Conservation (phyloP, 2,329 filamentous ascomycete species). For the Microcera coccophila region DNA sequence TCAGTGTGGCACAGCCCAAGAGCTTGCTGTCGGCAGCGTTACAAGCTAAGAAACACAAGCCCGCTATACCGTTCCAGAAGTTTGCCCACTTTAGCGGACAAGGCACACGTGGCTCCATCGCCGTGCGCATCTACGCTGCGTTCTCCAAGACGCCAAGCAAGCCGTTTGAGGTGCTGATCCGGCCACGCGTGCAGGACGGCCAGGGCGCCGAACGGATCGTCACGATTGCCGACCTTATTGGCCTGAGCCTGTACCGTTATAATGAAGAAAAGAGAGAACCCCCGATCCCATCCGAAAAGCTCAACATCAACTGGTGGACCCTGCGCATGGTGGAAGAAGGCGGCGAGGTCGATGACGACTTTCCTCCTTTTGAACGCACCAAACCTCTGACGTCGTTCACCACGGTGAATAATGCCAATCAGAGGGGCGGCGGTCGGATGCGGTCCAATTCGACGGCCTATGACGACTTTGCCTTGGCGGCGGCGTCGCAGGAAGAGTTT, state of each 20-base stretch:
- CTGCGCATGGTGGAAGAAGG: slow-evolving; percentile 80
- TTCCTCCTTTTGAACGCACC: slow-evolving; percentile 71
- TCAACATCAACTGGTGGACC: slow-evolving; percentile 78
- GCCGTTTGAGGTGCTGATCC: slow-evolving; percentile 68
- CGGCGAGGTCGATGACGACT: slow-evolving; percentile 81
- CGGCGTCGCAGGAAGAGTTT: slow-evolving; percentile 65
- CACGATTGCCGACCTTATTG: slow-evolving; percentile 77
- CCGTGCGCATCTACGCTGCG: slow-evolving; percentile 72
- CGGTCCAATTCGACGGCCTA: slow-evolving; percentile 71
- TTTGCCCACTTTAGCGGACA: slow-evolving; percentile 75
- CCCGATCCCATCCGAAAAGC: slow-evolving; percentile 58
- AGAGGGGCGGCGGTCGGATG: slow-evolving; percentile 54
- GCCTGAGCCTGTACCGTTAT: slow-evolving; percentile 73
- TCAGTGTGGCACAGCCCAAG: slow-evolving; percentile 65
- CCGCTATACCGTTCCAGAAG: slow-evolving; percentile 68
- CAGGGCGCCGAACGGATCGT: slow-evolving; percentile 59
- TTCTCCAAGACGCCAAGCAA: slow-evolving; percentile 63
- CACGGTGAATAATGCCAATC: slow-evolving; percentile 77
- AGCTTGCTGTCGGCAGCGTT: slow-evolving; percentile 69
- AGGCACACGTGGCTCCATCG: slow-evolving; percentile 71
- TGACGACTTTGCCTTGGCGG: slow-evolving; percentile 78
- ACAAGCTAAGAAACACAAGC: slow-evolving; percentile 66
- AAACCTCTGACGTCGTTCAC: slow-evolving; percentile 75
- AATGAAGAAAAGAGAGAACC: slow-evolving; percentile 72
- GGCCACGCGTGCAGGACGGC: slow-evolving; percentile 65